Conservation (phyloP, 2,329 filamentous ascomycete species). For the Eutypa lata region DNA sequence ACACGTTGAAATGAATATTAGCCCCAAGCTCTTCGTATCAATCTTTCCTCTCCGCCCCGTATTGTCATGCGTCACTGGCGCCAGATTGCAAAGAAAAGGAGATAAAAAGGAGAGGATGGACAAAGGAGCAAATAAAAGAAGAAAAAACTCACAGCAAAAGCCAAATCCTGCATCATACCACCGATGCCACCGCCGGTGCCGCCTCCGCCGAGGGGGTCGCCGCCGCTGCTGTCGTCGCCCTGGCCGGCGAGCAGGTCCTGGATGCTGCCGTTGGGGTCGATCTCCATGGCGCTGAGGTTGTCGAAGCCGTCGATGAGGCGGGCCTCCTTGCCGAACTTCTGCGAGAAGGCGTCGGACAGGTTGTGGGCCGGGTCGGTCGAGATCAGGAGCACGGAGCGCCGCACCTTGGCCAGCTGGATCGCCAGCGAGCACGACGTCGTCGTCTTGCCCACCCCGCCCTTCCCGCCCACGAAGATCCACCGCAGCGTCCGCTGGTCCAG, state of each 20-base stretch:
- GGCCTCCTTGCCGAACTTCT: constrained; percentile 99
- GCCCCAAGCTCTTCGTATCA: not conserved
- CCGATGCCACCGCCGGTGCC: constrained; percentile 63
- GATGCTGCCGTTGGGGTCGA: constrained; percentile 96
- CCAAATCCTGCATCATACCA: constrained; percentile 97
- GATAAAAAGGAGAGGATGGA: not conserved
- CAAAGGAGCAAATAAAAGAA: not conserved
- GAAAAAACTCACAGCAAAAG: constrained; percentile 71
- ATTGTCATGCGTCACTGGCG: not conserved
- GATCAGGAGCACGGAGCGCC: constrained; percentile 94
- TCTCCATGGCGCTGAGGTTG: constrained; percentile 97
- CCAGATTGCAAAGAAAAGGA: not conserved
- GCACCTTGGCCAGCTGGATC: constrained; percentile 92
- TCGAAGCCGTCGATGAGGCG: constrained; percentile 86
- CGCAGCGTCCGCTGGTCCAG: constrained; percentile 92
- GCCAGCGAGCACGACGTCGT: constrained; percentile 98
- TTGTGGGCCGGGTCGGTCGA: constrained; percentile 98
- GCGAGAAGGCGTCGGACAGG: constrained; percentile 93
- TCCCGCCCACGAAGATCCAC: constrained; percentile 99
- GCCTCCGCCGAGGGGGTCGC: constrained; percentile 24
- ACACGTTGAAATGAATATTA: not conserved
- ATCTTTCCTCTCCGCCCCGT: not conserved
- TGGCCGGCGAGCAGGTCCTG: constrained; percentile 84
- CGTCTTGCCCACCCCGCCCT: constrained; percentile 97
- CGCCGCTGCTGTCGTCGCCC: constrained; percentile 59